Conservation (phyloP, 2,329 filamentous ascomycete genomes). For the Fusarium goolgardi region DNA sequence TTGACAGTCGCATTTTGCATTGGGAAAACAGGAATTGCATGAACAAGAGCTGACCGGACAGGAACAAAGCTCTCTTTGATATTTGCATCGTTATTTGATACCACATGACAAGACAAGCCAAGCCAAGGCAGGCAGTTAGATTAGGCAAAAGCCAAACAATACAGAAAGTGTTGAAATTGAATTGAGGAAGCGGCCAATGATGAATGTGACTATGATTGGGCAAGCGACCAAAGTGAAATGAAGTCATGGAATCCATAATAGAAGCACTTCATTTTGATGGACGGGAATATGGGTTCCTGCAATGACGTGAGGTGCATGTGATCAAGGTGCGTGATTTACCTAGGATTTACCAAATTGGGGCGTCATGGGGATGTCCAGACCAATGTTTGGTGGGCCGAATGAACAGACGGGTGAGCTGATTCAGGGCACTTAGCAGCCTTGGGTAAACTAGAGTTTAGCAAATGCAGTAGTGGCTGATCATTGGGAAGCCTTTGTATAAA, state of each 20-base stretch:
- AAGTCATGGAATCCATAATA: background rate
- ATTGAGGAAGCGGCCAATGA: slow-evolving; percentile 8
- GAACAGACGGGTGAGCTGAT: slow-evolving; percentile 27
- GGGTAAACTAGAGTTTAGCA: slow-evolving; percentile 32
- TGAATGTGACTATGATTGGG: background rate
- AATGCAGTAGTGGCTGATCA: slow-evolving; percentile 24
- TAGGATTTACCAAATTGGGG: slow-evolving; percentile 26
- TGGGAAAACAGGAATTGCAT: slow-evolving; percentile 45
- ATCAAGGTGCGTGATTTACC: slow-evolving; percentile 38
- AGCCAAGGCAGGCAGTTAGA: slow-evolving; percentile 22
- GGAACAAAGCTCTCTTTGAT: slow-evolving; percentile 43
- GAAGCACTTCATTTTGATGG: background rate
- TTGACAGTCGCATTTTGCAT: slow-evolving; percentile 44
- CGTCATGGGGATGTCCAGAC: slow-evolving; percentile 7
- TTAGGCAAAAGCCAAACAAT: slow-evolving; percentile 41
- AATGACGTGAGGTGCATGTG: slow-evolving; percentile 42
- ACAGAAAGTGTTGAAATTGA: slow-evolving; percentile 42
- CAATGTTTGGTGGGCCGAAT: slow-evolving; percentile 26
- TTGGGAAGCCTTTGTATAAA: slow-evolving; percentile 2
- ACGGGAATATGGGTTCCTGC: slow-evolving; percentile 13
- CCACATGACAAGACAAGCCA: slow-evolving; percentile 40
- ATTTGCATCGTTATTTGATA: slow-evolving; percentile 46
- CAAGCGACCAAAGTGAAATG: background rate
- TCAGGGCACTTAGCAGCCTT: slow-evolving; percentile 11
- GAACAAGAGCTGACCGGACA: slow-evolving; percentile 38